These are phyloP conservation scores for Andalucia godoyi DNA, from an alignment of 78 protist species.

Conservation along the genomic window DNA sequence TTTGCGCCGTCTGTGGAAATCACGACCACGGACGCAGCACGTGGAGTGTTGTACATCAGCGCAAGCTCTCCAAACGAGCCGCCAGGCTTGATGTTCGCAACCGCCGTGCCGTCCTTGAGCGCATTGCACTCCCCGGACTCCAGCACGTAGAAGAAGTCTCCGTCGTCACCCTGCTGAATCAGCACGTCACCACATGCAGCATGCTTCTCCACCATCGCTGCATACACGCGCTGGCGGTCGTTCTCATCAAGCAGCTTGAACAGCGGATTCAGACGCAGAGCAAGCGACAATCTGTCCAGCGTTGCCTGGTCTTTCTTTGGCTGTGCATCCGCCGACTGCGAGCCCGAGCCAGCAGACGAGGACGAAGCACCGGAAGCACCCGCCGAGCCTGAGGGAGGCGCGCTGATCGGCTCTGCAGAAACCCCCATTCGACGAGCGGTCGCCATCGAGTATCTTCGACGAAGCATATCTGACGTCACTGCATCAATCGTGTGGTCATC, in stretches of 20 bases:
- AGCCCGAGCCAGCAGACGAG: too few species aligned
- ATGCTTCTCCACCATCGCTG: conserved; percentile 13
- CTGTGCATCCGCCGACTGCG: background rate
- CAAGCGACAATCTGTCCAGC: background rate
- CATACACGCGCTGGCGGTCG: background rate
- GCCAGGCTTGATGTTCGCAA: background rate
- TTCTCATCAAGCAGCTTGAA: conserved; percentile 11
- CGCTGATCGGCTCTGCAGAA: background rate
- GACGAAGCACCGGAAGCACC: too few species aligned
- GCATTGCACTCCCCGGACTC: background rate
- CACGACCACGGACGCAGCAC: conserved; percentile 67
- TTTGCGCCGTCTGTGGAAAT: background rate
- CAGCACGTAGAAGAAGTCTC: conserved; percentile 11
- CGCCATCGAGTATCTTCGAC: background rate
- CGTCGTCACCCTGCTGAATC: conserved; percentile 6
- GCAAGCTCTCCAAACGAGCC: conserved; percentile 27
- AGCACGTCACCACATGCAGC: background rate
- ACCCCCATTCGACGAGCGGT: background rate
- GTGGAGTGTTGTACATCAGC: conserved; percentile 66
- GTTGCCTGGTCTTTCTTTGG: background rate
- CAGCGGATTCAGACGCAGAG: background rate
- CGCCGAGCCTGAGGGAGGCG: too few species aligned
- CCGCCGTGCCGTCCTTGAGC: background rate
- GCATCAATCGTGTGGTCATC: background rate
- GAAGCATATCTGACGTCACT: background rate